Conservation (phyloP, 495 filamentous ascomycete genomes). For the Podospora bellae-mahoneyi region DNA sequence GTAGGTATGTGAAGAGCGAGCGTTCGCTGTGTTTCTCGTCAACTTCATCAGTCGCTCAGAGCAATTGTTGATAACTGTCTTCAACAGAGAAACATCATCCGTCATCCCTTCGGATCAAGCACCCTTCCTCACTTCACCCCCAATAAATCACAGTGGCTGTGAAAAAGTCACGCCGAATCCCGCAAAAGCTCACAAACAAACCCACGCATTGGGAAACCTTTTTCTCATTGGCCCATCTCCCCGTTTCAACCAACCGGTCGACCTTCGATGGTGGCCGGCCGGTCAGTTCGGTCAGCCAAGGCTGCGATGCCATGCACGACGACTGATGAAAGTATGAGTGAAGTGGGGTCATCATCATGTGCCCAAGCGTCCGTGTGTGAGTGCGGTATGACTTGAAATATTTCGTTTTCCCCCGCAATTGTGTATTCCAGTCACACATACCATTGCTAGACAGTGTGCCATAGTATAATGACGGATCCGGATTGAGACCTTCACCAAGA, state of each 20-base stretch:
- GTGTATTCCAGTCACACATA: neutral
- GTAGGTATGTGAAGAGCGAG: neutral
- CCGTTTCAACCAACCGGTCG: neutral
- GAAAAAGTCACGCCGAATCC: neutral
- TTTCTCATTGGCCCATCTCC: neutral
- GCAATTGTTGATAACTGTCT: too few relatives aligned
- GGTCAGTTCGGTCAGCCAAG: neutral
- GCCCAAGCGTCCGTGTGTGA: neutral
- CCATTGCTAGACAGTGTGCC: too few relatives aligned
- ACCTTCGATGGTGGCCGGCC: neutral
- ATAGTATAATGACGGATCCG: too few relatives aligned
- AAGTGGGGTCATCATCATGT: neutral
- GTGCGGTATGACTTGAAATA: neutral
- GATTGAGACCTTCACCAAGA: neutral
- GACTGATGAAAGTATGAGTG: neutral
- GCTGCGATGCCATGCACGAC: neutral
- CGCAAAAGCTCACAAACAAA: neutral
- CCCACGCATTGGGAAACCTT: neutral
- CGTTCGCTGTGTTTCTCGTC: neutral
- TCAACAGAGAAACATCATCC: neutral
- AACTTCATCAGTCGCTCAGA: neutral
- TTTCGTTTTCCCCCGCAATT: neutral
- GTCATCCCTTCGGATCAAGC: neutral
- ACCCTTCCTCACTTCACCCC: neutral
- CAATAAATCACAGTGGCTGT: neutral